Percentiles rank a stretch among this genome's conserved stretches.
phyloP scores from a whole-genome alignment of 371 early-diverging fungal genomes.

The Lichtheimia hyalospora region DNA sequence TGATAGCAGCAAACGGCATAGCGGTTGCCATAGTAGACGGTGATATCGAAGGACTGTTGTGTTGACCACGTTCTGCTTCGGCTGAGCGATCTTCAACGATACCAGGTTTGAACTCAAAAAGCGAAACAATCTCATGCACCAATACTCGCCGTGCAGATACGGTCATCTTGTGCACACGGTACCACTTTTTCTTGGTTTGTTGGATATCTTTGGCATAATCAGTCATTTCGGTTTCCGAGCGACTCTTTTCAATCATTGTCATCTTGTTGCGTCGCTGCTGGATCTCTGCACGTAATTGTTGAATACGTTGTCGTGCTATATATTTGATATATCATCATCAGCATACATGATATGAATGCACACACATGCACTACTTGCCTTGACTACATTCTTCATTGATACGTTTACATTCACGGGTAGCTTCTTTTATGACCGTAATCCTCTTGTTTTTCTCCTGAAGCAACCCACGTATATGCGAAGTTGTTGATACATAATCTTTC shows the following conservation, averaged over 20 bases:
- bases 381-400: conserved; percentile 31
- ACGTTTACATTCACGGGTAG: conserved; percentile 25
- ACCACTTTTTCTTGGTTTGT: conserved; percentile 34
- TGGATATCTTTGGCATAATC: conserved; percentile 33
- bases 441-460: conserved; percentile 45
- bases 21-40: conserved; percentile 7
- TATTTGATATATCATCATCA: background rate
- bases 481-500: conserved; percentile 27
- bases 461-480: conserved; percentile 36
- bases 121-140: conserved; percentile 54
- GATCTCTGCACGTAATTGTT: conserved; percentile 21
- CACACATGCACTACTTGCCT: conserved; percentile 23
- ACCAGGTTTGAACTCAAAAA: conserved; percentile 57
- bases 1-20: conserved; percentile 10
- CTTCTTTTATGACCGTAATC: conserved; percentile 23
- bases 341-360: background rate
- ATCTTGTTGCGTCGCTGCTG: conserved; percentile 18
- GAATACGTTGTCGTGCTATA: conserved; percentile 24
- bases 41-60: background rate
- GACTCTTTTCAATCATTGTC: conserved; percentile 12
- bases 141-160: conserved; percentile 48
- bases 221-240: conserved; percentile 26
- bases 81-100: conserved; percentile 22
- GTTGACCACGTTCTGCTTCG: background rate
- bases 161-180: conserved; percentile 35